Evolutionary conservation across 257 asterid species (phyloP), one percentile per base, ranked within the genome.

Genomic region (Ophiorrhiza pumila): DNA sequence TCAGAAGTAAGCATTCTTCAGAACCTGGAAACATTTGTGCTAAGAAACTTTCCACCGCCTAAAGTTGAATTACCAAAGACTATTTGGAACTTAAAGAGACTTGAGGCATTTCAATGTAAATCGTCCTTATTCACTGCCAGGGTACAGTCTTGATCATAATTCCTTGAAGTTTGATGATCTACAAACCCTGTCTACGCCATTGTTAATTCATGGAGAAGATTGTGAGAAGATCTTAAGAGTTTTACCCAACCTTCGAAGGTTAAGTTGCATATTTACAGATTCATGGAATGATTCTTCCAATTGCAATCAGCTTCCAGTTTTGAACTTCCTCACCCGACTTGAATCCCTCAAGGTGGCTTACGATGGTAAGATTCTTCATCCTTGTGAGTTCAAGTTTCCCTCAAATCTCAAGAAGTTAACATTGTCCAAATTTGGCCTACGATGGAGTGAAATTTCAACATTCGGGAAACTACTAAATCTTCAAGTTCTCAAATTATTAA

Each of bases 301-400:
- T 5, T 18, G 29, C 20, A 29, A 68, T 22, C 32, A 34, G 12
- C 50, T 68, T 32, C 73, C 73, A 25, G 34, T 1, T 10, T n/a
- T 49, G 23, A 49, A 50, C 61, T 68, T 68, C 29, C 73, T 68
- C 34, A 32, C 2, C 5, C 27, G 27, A 68, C 62, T 68, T n/a
- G 73, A 68, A 34, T 68, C 61, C 8, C 39, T 50, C 7, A 25
- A 50, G 13, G 3, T 68, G 34, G 27, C 0, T 0, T 42, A 68
- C 29, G 0, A 7, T 0, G 46, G n/a, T 20, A 15, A 31, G 12
- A 5, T 17, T 3, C 7, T 7, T 3, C 9, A 25, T 23, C 61
- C 18, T 32, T 49, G 47, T 22, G n/a, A 68, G 73, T 49, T 68
- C 47, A 34, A 18, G 20, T 68, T 68, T 35, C 62, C 73, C 17